Conservation (phyloP, 371 early-diverging fungal species). For the Cokeromyces recurvatus region DNA sequence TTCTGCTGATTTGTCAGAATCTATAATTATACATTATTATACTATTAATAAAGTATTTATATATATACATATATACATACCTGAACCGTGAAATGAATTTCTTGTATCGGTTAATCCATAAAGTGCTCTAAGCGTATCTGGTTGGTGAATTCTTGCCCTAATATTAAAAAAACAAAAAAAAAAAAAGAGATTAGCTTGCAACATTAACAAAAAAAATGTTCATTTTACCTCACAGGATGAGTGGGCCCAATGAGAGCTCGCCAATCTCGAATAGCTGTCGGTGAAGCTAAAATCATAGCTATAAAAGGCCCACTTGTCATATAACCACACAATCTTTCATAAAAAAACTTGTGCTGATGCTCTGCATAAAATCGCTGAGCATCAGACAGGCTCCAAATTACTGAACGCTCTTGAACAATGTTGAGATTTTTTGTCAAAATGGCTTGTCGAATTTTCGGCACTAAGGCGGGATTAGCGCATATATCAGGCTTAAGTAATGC, state of each 20-base stretch:
- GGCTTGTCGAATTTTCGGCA: conserved; percentile 31
- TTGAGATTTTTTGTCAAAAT: conserved; percentile 42
- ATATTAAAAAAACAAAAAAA: background rate
- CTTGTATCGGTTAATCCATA: conserved; percentile 80
- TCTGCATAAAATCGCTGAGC: conserved; percentile 65
- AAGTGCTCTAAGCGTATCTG: conserved; percentile 60
- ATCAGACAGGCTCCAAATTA: conserved; percentile 59
- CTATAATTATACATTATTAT: conserved; percentile 17
- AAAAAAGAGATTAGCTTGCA: no score
- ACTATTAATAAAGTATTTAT: no score
- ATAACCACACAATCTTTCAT: conserved; percentile 62
- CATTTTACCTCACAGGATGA: conserved; percentile 46
- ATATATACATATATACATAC: background rate
- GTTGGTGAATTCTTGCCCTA: conserved; percentile 61
- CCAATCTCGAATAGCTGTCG: conserved; percentile 64
- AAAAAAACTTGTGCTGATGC: conserved; percentile 64
- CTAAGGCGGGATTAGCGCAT: conserved; percentile 54
- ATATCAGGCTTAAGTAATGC: conserved; percentile 79
- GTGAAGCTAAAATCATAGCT: conserved; percentile 52
- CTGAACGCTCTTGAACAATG: conserved; percentile 37
- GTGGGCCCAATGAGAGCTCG: conserved; percentile 63
- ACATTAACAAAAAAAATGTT: background rate
- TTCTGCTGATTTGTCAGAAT: conserved; percentile 55
- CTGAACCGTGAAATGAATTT: conserved; percentile 49
- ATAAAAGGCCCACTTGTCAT: conserved; percentile 68